These are phyloP conservation scores for Lachnellula occidentalis DNA, from an alignment of 2,329 filamentous ascomycete genomes.

Conservation along the genomic window DNA sequence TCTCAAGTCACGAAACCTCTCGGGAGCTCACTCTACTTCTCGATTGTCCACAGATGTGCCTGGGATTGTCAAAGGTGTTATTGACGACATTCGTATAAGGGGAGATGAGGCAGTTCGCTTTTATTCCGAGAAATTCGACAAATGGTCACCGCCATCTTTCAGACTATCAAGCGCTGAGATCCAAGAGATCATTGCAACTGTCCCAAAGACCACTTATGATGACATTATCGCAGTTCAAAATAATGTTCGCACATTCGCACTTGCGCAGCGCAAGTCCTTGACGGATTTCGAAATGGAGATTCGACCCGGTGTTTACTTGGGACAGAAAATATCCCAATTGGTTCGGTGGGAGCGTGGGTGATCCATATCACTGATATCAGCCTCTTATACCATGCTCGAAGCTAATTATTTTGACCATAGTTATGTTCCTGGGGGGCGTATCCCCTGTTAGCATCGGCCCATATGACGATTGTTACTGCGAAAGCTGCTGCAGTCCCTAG, in stretches of 20 bases:
- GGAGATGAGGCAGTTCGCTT: slow-evolving; percentile 35
- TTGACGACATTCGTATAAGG: too few relatives aligned
- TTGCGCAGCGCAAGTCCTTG: slow-evolving; percentile 40
- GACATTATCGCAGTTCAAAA: slow-evolving; percentile 48
- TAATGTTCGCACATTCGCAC: slow-evolving; percentile 45
- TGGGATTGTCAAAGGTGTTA: too few relatives aligned
- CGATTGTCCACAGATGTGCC: too few relatives aligned
- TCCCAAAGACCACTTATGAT: too few relatives aligned
- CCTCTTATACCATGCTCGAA: too few relatives aligned
- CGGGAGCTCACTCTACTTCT: too few relatives aligned
- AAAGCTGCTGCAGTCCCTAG: too few relatives aligned
- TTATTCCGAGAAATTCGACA: slow-evolving; percentile 49
- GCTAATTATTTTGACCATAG: too few relatives aligned
- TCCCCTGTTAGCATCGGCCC: too few relatives aligned
- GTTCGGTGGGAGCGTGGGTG: slow-evolving; percentile 37
- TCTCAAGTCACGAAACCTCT: too few relatives aligned
- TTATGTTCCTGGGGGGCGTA: too few relatives aligned
- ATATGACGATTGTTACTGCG: too few relatives aligned
- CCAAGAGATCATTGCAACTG: slow-evolving; percentile 33
- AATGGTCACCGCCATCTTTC: slow-evolving; percentile 45
- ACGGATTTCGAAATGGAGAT: slow-evolving; percentile 48
- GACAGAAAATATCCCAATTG: slow-evolving; percentile 47
- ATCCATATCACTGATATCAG: slow-evolving; percentile 24
- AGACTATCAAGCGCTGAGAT: slow-evolving; percentile 42
- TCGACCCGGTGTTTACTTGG: slow-evolving; percentile 44